Percentiles rank a stretch among this genome's conserved stretches.
phyloP scores from a whole-genome alignment of 2,329 filamentous ascomycete genomes.

The Botrytis galanthina region DNA sequence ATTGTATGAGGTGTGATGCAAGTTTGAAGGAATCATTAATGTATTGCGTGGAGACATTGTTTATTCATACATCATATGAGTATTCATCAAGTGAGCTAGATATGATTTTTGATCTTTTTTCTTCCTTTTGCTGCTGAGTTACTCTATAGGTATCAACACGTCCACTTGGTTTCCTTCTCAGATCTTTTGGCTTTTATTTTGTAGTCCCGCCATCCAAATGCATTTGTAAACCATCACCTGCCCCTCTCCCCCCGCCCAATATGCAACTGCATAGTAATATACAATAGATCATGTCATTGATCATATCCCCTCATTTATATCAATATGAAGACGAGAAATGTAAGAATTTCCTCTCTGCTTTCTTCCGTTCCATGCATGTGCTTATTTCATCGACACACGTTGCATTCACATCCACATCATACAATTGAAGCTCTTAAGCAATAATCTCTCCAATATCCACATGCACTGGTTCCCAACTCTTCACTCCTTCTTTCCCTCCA shows the following conservation, averaged over 20 bases:
- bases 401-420: background rate
- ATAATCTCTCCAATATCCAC: slow-evolving; percentile 58
- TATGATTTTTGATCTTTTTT: background rate
- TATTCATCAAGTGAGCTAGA: background rate
- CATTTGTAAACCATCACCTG: background rate
- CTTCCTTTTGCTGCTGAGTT: slow-evolving; percentile 27
- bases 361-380: slow-evolving; percentile 20
- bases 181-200: slow-evolving; percentile 1
- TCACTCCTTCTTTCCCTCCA: slow-evolving; percentile 39
- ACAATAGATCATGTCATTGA: slow-evolving; percentile 25
- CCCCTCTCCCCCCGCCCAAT: background rate
- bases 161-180: slow-evolving; percentile 24
- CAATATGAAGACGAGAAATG: background rate
- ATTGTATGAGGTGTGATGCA: background rate
- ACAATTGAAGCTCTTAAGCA: slow-evolving; percentile 19
- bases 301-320: background rate
- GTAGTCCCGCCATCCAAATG: background rate
- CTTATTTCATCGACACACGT: background rate
- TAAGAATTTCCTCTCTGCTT: slow-evolving; percentile 4
- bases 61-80: background rate
- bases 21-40: background rate
- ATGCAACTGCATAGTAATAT: slow-evolving; percentile 29
- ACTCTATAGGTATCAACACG: slow-evolving; percentile 35
- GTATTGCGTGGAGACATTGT: background rate
- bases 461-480: slow-evolving; percentile 52